Evolutionary conservation across 306 rosid species (phyloP).

Genomic region (Vigna reflexopilosa): DNA sequence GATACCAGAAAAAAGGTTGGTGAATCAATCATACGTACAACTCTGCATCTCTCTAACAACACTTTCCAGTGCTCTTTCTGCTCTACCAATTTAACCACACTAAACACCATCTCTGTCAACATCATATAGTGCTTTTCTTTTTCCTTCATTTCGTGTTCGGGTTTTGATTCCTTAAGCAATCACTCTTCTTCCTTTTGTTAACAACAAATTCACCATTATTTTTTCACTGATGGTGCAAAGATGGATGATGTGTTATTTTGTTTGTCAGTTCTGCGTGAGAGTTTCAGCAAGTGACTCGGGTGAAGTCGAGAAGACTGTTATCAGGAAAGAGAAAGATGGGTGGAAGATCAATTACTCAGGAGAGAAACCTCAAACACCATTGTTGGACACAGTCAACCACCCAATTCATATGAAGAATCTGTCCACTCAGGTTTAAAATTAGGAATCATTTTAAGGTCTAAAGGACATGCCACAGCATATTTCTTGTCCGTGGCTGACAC

Average conservation of each 20-base stretch:
- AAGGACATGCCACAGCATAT: background rate
- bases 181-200: background rate
- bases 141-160: background rate
- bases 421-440: slow-evolving; percentile 56
- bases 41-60: background rate
- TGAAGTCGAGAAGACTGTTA: slow-evolving; percentile 50
- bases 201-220: background rate
- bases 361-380: slow-evolving; percentile 74
- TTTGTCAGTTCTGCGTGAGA: slow-evolving; percentile 59
- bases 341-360: slow-evolving; percentile 66
- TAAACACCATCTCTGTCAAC: background rate
- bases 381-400: slow-evolving; percentile 80
- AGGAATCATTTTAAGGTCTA: background rate
- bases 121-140: background rate
- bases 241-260: slow-evolving; percentile 12
- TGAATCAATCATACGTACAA: slow-evolving; percentile 3
- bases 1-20: slow-evolving; percentile 64
- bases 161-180: background rate
- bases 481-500: slow-evolving; percentile 9
- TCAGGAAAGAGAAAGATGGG: slow-evolving; percentile 57
- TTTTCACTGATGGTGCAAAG: background rate
- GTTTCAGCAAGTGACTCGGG: slow-evolving; percentile 55
- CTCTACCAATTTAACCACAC: slow-evolving; percentile 28
- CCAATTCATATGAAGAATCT: slow-evolving; percentile 91
- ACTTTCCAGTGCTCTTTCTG: background rate